Conservation (phyloP, 352 stramenopile genomes). For the Phytopythium mirpurense region DNA sequence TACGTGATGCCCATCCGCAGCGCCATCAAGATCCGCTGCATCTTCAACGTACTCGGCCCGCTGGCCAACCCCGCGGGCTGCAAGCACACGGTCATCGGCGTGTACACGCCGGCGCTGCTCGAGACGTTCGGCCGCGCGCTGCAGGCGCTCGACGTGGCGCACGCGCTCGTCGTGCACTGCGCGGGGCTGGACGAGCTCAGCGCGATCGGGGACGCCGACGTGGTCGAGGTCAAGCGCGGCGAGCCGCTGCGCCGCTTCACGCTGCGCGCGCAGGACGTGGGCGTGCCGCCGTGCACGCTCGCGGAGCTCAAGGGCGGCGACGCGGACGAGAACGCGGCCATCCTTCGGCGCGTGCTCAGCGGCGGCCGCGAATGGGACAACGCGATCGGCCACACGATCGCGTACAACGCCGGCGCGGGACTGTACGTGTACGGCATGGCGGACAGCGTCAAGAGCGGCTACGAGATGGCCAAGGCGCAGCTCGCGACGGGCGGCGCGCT, state of each 20-base stretch:
- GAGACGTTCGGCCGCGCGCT: conserved; percentile 78
- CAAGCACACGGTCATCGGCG: conserved; percentile 96
- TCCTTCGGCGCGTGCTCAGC: conserved; percentile 79
- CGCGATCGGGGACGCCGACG: conserved; percentile 87
- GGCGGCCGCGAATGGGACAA: conserved; percentile 88
- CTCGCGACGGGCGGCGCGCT: conserved; percentile 65
- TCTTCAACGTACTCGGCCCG: conserved; percentile 98
- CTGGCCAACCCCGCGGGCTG: conserved; percentile 96
- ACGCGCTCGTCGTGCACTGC: conserved; percentile 98
- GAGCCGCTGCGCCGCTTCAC: conserved; percentile 41
- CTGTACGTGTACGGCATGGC: conserved; percentile 97
- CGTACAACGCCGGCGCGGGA: conserved; percentile 96
- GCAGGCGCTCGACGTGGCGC: conserved; percentile 92
- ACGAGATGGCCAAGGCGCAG: conserved; percentile 74
- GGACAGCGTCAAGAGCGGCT: conserved; percentile 83
- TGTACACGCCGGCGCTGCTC: conserved; percentile 94
- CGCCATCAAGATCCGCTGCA: conserved; percentile 93
- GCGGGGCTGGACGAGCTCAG: conserved; percentile 98
- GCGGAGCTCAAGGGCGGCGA: conserved; percentile 95
- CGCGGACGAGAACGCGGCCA: conserved; percentile 92
- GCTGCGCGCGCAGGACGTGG: conserved; percentile 55
- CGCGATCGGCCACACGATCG: conserved; percentile 96
- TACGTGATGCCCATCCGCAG: conserved; percentile 94
- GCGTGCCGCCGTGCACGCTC: conserved; percentile 90
- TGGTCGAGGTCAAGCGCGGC: conserved; percentile 66